Evolutionary conservation across 768 basidiomycete species (phyloP), one percentile per base, ranked within the genome.

Genomic region (Suillus luteus): DNA sequence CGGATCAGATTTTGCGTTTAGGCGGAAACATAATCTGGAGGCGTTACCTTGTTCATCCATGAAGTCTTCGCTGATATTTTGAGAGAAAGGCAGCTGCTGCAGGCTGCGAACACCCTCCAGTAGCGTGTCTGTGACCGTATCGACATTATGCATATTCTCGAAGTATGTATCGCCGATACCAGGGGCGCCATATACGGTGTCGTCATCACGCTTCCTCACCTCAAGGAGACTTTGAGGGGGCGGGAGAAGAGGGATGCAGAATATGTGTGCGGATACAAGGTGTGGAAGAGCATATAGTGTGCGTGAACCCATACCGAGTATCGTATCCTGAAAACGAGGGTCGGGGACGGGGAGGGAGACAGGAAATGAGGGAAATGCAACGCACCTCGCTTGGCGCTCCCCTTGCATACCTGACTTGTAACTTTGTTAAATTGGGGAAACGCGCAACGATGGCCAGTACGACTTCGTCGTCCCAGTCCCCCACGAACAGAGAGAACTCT

Each of bases 381-480:
- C 80, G 31, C 49, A 83, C 82, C 71, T 83, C 82, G 31, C 74
- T 70, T 8, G 82, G 81, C 24, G 72, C 70, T 0, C 71, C 75
- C n/a, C 69, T 66, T 41, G 70, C 76, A 68, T 77, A 83, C 63
- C 72, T 73, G 65, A 84, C 72, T 65, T 77, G 76, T 22, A 84
- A 72, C 46, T 75, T 74, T 19, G 72, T 70, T 9, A 84, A 66
- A 11, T 68, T 62, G 9, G 62, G 64, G 62, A 83, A 81, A 43
- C 80, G 74, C 55, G 73, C 69, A n/a, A 73, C 72, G 31, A 81
- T 67, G 6, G 80, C 81, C 46, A 80, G 76, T 35, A 83, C 66
- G 8, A 83, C 75, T 66, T 83, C 82, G 52, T 79, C 73, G 62
- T 83, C 82, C 83, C 83, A 84, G 58, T 71, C 70, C 38, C 76